Conservation (phyloP, 495 filamentous ascomycete species). For the Paragyromitra xinjiangensis region DNA sequence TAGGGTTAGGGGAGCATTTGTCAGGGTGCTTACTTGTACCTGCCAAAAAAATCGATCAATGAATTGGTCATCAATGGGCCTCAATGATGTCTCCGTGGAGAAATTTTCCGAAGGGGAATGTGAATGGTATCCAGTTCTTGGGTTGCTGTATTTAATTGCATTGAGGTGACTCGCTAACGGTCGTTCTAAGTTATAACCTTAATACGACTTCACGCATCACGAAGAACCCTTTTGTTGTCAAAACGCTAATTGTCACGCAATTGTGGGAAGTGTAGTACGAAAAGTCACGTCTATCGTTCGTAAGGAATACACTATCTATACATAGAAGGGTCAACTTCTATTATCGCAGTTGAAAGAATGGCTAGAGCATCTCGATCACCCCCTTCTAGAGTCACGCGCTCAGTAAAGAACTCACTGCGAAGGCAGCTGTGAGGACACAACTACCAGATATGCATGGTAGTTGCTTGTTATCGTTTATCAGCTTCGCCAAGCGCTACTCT, state of each 20-base stretch:
- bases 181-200: not conserved
- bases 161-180: not conserved
- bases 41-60: not conserved
- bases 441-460: no score
- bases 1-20: not conserved
- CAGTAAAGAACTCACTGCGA: no score
- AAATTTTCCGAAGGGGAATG: not conserved
- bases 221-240: not conserved
- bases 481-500: no score
- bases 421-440: no score
- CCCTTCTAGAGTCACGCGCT: no score
- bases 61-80: constrained; percentile 11
- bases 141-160: not conserved
- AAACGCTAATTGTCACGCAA: not conserved
- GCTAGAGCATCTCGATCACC: no score
- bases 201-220: not conserved
- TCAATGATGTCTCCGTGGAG: not conserved
- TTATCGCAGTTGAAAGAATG: no score
- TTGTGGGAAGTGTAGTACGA: not conserved
- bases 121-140: not conserved
- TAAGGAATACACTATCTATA: no score
- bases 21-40: not conserved
- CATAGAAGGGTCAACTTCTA: no score
- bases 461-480: no score
- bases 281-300: no score